Conservation (phyloP, 2,329 filamentous ascomycete species). For the Ophiostoma piceae region DNA sequence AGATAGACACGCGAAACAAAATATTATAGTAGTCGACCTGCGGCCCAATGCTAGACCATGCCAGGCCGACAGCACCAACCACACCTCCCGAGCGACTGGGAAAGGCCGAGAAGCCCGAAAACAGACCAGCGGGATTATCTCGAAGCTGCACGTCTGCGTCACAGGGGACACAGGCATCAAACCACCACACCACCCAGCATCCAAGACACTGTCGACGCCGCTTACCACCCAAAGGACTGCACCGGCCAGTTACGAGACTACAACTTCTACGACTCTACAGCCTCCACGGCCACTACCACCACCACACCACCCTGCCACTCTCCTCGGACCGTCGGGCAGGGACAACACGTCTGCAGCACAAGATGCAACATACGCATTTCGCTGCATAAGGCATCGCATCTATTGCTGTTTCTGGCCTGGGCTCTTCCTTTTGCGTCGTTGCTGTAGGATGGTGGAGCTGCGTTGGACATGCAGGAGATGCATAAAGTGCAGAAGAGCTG, state of each 20-base stretch:
- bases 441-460: slow-evolving; percentile 4
- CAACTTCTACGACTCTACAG: background rate
- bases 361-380: background rate
- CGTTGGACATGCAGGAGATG: background rate
- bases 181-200: background rate
- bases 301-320: background rate
- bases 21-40: background rate
- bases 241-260: background rate
- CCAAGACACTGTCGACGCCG: background rate
- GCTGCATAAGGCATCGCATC: slow-evolving; percentile 1
- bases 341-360: background rate
- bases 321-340: background rate
- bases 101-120: background rate
- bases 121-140: slow-evolving; percentile 2
- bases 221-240: background rate
- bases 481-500: background rate
- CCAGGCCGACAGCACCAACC: background rate
- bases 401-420: background rate
- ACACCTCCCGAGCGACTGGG: background rate
- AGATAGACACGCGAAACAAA: background rate
- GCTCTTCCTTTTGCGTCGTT: background rate
- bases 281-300: background rate
- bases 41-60: background rate
- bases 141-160: background rate
- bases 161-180: background rate